Percentiles rank a stretch among this genome's conserved stretches.
These are phyloP conservation scores for Aurantiochytrium sp. DNA, from an alignment of 108 stramenopile species.

Conservation along the genomic window DNA sequence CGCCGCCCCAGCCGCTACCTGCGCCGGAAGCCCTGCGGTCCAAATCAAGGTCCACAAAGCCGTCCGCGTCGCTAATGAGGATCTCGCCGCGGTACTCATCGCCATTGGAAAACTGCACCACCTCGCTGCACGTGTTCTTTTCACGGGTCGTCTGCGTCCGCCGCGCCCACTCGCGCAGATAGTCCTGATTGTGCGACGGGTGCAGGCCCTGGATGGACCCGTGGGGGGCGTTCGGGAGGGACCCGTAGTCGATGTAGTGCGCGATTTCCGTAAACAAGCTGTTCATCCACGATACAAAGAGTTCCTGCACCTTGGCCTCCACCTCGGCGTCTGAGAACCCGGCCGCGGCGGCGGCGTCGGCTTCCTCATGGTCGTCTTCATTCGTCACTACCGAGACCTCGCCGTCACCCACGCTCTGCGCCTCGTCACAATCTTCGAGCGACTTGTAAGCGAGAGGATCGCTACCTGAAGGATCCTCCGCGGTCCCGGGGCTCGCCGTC, in stretches of 20 bases:
- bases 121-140: not conserved
- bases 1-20: no score
- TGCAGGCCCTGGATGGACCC: not conserved
- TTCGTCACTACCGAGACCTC: not conserved
- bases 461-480: no score
- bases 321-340: not conserved
- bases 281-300: not conserved
- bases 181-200: not conserved
- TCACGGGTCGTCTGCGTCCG: constrained; percentile 12
- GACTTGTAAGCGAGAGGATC: not conserved
- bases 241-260: not conserved
- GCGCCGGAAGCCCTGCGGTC: not conserved
- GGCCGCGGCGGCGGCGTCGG: not conserved
- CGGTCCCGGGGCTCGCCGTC: no score
- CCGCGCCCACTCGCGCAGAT: not conserved
- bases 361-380: not conserved
- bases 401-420: not conserved
- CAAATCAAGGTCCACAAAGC: not conserved
- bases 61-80: not conserved
- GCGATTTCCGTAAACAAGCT: not conserved
- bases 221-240: not conserved
- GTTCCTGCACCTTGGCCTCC: not conserved
- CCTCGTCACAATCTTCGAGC: not conserved
- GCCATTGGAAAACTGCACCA: not conserved
- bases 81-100: constrained; percentile 28